These are phyloP conservation scores for Lactarius tabidus DNA, from an alignment of 768 basidiomycete species.

Conservation along the genomic window DNA sequence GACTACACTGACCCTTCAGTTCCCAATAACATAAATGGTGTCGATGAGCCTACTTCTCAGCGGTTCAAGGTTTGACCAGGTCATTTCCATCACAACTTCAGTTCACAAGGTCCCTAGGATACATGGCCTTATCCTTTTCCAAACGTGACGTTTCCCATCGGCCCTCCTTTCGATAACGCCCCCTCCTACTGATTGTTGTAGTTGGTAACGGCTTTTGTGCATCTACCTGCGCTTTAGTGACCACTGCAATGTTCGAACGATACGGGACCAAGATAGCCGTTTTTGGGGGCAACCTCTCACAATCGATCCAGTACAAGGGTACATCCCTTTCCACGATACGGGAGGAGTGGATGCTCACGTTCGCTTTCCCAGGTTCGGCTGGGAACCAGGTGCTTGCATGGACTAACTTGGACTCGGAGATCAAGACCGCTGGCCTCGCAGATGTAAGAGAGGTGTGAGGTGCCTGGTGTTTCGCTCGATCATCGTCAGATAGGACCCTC, in stretches of 20 bases:
- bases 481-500: constrained; percentile 29
- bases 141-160: not conserved
- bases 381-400: constrained; percentile 1
- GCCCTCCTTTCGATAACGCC: not conserved
- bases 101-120: constrained; percentile 26
- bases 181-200: not conserved
- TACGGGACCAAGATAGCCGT: constrained; percentile 46
- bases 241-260: constrained; percentile 50
- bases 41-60: constrained; percentile 32
- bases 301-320: constrained; percentile 46
- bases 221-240: constrained; percentile 55
- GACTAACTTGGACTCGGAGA: not conserved
- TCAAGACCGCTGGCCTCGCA: constrained; percentile 29
- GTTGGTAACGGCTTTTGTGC: constrained; percentile 37
- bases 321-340: not conserved
- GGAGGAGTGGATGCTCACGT: not conserved
- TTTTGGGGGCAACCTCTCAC: constrained; percentile 49
- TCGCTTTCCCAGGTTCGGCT: constrained; percentile 17
- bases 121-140: constrained; percentile 37
- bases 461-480: not conserved
- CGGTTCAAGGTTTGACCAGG: constrained; percentile 31
- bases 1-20: constrained; percentile 34
- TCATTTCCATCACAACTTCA: not conserved
- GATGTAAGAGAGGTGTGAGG: constrained; percentile 26
- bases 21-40: constrained; percentile 31